Evolutionary conservation across 1,284 basidiomycete species (phyloP), one percentile per base, ranked within the genome.

Genomic region (Xerocomus tenax): DNA sequence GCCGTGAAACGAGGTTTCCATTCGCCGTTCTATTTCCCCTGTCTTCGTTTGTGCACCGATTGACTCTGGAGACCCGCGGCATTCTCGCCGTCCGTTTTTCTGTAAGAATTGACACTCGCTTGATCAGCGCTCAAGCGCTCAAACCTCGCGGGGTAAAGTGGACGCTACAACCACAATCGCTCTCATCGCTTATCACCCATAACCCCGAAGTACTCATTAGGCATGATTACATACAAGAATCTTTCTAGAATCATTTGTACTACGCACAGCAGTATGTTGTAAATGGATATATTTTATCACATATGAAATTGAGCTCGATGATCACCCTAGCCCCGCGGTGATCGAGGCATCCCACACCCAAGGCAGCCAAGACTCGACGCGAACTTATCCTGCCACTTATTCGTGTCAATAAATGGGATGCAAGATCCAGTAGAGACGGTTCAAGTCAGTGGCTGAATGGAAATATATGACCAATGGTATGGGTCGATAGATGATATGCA

Each of bases 151-250:
- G 34, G 35, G 10, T 19, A 38, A 38, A 12, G 10, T 12, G 6
- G 1, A 21, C 35, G 28, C 18, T 12, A 15, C 13, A 25, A 9
- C 10, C 35, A 23, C 25, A 16, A 45, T 41, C 21, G n/a, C 35
- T 47, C 47, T 39, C 35, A 43, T 42, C 45, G 53, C 56, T 41
- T 43, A 55, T 25, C 42, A 16, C 18, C 12, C 18, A 36, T 23
- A 13, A n/a, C 34, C 8, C 34, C 34, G 8, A 35, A 35, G 34
- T 36, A 36, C 16, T 18, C 34, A 18, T 38, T 38, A 19, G 0
- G 19, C 5, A 38, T 28, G 7, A 19, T 35, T 23, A 35, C 34
- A 36, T 42, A 34, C 18, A 34, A 2, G 21, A 25, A 41, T 6
- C 39, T 9, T 41, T 41, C 39, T 41, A 41, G 15, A 26, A 19